A percentile compares a stretch with the other conserved stretches of the same genome.
phyloP scores from a whole-genome alignment of 2,329 filamentous ascomycete genomes.

The Fusarium hostae region DNA sequence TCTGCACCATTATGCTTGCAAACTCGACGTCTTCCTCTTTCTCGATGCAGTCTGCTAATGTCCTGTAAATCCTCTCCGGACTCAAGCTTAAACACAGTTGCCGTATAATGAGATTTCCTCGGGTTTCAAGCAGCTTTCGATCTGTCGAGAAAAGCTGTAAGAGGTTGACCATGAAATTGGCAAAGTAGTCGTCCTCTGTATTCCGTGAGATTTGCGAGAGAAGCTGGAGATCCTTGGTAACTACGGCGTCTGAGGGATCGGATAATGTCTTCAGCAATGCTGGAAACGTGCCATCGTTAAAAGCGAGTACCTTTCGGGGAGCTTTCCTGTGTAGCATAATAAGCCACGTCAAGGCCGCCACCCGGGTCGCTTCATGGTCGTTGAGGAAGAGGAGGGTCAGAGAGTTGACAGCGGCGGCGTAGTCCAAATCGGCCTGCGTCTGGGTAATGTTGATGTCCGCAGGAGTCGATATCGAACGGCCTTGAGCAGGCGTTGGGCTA shows the following conservation, averaged over 20 bases:
- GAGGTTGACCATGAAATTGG: conserved; percentile 97
- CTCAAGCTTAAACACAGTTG: conserved; percentile 94
- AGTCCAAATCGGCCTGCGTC: conserved; percentile 82
- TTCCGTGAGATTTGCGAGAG: conserved; percentile 96
- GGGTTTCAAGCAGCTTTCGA: conserved; percentile 86
- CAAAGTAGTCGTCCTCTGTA: conserved; percentile 97
- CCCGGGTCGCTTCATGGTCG: conserved; percentile 94
- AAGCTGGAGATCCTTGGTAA: conserved; percentile 91
- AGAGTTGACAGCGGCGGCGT: conserved; percentile 92
- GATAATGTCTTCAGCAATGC: conserved; percentile 95
- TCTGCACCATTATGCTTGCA: conserved; percentile 99
- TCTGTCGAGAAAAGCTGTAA: conserved; percentile 96
- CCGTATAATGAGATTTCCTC: conserved; percentile 95
- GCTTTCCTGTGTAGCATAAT: conserved; percentile 98
- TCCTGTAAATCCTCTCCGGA: conserved; percentile 94
- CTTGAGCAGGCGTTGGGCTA: conserved; percentile 63
- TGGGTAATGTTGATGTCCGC: conserved; percentile 56
- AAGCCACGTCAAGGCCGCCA: conserved; percentile 93
- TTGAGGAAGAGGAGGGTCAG: conserved; percentile 94
- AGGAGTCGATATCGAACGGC: conserved; percentile 59
- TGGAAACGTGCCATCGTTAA: conserved; percentile 97
- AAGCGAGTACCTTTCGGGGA: conserved; percentile 89
- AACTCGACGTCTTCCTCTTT: conserved; percentile 99
- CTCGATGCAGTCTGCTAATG: conserved; percentile 94
- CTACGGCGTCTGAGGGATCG: conserved; percentile 93